Base-by-base conservation (phyloP, 495 filamentous ascomycete genomes). In the Rostrohypoxylon terebratum region DNA sequence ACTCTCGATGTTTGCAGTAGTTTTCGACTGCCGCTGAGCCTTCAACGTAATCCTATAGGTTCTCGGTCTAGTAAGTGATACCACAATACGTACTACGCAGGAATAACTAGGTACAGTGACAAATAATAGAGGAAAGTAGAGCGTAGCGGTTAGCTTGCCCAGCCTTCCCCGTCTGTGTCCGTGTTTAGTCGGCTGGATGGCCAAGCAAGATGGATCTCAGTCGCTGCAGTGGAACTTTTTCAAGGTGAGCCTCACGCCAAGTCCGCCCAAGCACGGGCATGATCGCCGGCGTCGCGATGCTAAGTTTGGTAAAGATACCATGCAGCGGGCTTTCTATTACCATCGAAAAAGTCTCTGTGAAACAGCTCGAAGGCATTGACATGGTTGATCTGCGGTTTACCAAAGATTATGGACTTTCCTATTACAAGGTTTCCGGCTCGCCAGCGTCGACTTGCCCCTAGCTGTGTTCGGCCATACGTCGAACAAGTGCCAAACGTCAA, bases 241-340 rank as follows among this genome's bases (percentile, higher is more conserved):
- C 36, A 18, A 63, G 63, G 58, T 66, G 68, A 71, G 67, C 57
- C 72, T 75, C 64, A 59, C 64, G 72, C 63, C 63, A 71, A 65
- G 68, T 63, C 61, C 63, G 45, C 36, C 64, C 63, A 63, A 55
- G 48, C 62, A 51, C 36, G 36, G 44, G 59, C 62, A 64, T 64
- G 63, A 70, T 68, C 67, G 59, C 61, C 67, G 50, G 45, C 62
- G 38, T 66, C 63, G 14, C 21, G 42, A 63, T 59, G 59, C 66
- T 36, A 20, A 63, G 18, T 34, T 31, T 64, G 68, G 67, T 61
- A 67, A 34, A 68, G 48, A 71, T 61, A 50, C 67, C 63, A 33
- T 65, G 36, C 25, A 64, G 40, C 51, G 21, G 60, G 28, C 7
- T 45, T 54, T 44, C 34, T 20, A 3, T 40, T 48, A 59, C 54